Evolutionary conservation across 441 rosid species (phyloP), one percentile per base, ranked within the genome.

Genomic region (Melastoma candidum): DNA sequence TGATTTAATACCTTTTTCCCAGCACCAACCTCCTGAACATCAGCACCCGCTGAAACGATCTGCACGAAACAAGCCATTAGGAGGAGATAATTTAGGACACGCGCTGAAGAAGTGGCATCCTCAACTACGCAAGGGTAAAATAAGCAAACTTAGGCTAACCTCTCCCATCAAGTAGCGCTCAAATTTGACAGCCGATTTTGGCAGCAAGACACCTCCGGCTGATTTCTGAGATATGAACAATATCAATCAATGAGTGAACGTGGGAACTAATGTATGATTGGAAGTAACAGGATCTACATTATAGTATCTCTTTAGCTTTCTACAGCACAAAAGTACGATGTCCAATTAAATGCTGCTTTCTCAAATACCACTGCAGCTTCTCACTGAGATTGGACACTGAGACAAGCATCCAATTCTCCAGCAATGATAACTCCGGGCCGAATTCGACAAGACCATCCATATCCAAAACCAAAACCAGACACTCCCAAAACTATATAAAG

Each of bases 111-210:
- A n/a, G 41, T 4, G 8, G 25, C 14, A 17, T 32, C 47, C 67
- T 13, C 8, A 22, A 14, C 11, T 29, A 12, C 12, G 4, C 9
- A 6, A 43, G 13, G 13, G 3, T 10, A 2, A 48, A 54, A 41
- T 59, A 27, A 45, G 26, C 11, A 13, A 7, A 39, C 7, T 52
- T 36, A 7, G 47, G 41, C 69, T 68, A 68, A 90, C 98, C 90
- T 87, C 93, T 4, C 96, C 95, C 74, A 82, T 75, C 11, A 87
- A 77, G 63, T 80, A 87, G 12, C 90, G 73, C 76, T 92, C 95
- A 57, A 85, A 92, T 59, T 83, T 92, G 12, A 92, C 96, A 44
- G 96, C 96, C 53, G 95, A 75, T 68, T 85, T 83, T 26, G 98
- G 94, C 69, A 85, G 72, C 76, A 87, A 57, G 54, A 92, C 89